These are phyloP conservation scores for Nannochloropsis oceanica DNA, from an alignment of 108 stramenopile genomes.

Conservation along the genomic window DNA sequence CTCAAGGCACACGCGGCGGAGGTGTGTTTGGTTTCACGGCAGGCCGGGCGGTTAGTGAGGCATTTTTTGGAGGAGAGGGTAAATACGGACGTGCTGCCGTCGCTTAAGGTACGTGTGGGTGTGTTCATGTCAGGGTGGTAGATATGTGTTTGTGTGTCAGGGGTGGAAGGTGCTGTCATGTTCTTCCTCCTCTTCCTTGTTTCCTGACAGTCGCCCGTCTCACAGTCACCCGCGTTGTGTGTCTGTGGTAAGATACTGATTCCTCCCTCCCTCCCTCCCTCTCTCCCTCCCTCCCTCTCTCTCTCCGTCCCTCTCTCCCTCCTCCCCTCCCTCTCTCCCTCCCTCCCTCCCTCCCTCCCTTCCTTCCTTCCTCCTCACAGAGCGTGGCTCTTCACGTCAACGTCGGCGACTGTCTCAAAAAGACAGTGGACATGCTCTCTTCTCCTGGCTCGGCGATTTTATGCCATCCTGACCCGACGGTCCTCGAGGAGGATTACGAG, in stretches of 20 bases:
- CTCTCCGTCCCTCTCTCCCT: too few species aligned
- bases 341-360: not conserved
- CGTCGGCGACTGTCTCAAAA: not conserved
- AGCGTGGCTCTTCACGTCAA: not conserved
- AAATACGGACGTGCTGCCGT: not conserved
- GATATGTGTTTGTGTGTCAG: too few species aligned
- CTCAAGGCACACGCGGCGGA: not conserved
- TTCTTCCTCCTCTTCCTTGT: not conserved
- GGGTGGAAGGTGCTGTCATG: too few species aligned
- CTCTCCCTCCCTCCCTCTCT: not conserved
- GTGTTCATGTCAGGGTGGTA: not conserved
- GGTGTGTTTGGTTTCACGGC: not conserved
- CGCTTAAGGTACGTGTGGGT: not conserved
- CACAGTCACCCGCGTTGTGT: too few species aligned
- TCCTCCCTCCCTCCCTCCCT: not conserved
- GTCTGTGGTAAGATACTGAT: not conserved
- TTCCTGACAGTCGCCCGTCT: not conserved
- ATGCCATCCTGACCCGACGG: not conserved
- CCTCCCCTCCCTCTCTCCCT: not conserved
- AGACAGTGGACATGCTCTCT: not conserved
- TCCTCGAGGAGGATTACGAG: not conserved
- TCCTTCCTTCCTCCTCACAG: not conserved
- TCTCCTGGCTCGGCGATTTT: not conserved
- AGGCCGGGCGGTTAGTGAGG: not conserved
- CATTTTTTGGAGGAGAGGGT: not conserved